Evolutionary conservation across 306 rosid species (phyloP).

Genomic region (Dalbergia cultrata): DNA sequence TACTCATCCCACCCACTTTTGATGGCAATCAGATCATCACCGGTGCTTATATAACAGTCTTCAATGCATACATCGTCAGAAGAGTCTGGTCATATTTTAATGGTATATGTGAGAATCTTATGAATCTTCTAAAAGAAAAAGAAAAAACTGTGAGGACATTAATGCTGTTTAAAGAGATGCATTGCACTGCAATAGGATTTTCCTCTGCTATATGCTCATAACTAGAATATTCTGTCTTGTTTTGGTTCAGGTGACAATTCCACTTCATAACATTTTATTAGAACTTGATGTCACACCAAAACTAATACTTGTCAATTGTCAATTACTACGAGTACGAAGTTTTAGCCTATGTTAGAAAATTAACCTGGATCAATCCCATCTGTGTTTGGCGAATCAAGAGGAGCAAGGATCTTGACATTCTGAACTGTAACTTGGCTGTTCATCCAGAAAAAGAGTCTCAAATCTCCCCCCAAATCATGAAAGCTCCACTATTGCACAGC

Average conservation of each 20-base stretch:
- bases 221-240: neutral
- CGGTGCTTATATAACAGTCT: slow-evolving; percentile 84
- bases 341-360: slow-evolving; percentile 30
- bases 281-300: neutral
- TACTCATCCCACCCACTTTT: slow-evolving; percentile 94
- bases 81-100: slow-evolving; percentile 64
- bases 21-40: slow-evolving; percentile 83
- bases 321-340: neutral
- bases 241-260: neutral
- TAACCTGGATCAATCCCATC: slow-evolving; percentile 88
- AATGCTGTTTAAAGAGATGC: neutral
- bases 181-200: neutral
- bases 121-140: neutral
- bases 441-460: slow-evolving; percentile 67
- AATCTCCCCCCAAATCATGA: slow-evolving; percentile 57
- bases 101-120: slow-evolving; percentile 40
- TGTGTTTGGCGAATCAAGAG: slow-evolving; percentile 76
- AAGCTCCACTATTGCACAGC: slow-evolving; percentile 56
- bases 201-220: neutral
- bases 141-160: neutral
- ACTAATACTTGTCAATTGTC: neutral
- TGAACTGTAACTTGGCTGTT: slow-evolving; percentile 77
- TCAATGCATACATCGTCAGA: slow-evolving; percentile 78
- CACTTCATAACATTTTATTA: too few relatives aligned
- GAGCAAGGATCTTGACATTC: slow-evolving; percentile 75